Conservation (phyloP, 768 basidiomycete species). For the Collybiopsis luxurians region DNA sequence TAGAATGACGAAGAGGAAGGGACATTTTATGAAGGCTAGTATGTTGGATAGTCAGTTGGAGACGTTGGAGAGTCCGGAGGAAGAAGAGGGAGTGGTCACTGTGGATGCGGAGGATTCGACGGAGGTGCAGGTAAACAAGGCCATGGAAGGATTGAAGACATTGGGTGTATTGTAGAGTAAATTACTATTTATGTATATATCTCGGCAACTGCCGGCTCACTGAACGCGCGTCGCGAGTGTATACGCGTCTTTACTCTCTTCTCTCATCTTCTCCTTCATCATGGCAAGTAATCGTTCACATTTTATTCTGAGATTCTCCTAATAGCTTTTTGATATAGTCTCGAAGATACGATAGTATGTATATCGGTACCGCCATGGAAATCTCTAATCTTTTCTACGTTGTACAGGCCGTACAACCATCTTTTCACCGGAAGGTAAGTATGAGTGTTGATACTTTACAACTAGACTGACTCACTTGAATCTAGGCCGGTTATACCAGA, state of each 20-base stretch:
- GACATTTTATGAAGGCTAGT: conserved; percentile 80
- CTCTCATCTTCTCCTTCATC: conserved; percentile 16
- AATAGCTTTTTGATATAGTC: conserved; percentile 46
- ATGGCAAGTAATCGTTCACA: conserved; percentile 41
- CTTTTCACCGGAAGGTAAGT: conserved; percentile 94
- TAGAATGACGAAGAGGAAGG: conserved; percentile 60
- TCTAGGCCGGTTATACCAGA: conserved; percentile 93
- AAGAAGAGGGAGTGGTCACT: conserved; percentile 64
- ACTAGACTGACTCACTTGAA: conserved; percentile 6
- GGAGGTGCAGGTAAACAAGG: conserved; percentile 51
- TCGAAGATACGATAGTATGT: conserved; percentile 93
- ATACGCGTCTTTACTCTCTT: conserved; percentile 40
- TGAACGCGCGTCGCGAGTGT: conserved; percentile 12
- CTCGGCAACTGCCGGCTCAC: neutral
- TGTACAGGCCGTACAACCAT: conserved; percentile 88
- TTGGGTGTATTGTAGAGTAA: conserved; percentile 2
- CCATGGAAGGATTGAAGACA: conserved; percentile 37
- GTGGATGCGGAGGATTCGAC: conserved; percentile 54
- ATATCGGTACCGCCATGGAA: conserved; percentile 8
- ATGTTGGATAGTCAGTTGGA: conserved; percentile 82
- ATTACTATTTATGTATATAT: neutral
- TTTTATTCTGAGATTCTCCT: neutral
- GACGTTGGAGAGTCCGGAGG: conserved; percentile 67
- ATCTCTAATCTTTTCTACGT: conserved; percentile 8
- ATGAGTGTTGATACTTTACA: neutral